phyloP scores from a whole-genome alignment of 192 early-diverging fungal species.

The Glomus cerebriforme region DNA sequence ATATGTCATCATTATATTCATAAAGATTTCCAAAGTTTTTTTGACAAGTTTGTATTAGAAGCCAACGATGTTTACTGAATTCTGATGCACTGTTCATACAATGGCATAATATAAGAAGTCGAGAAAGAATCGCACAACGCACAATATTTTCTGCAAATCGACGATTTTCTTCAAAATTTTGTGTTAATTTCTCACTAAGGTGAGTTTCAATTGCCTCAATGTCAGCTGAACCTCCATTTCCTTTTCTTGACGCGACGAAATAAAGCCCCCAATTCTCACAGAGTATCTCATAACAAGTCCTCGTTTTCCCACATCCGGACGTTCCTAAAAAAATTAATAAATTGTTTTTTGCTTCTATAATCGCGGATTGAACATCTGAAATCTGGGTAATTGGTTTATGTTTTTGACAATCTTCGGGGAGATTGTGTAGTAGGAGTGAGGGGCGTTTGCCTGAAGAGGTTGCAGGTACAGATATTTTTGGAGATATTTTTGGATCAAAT shows the following conservation, averaged over 20 bases:
- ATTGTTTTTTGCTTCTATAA: slow-evolving; percentile 11
- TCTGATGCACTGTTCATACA: background rate
- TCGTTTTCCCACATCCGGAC: slow-evolving; percentile 12
- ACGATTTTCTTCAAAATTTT: background rate
- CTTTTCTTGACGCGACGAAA: background rate
- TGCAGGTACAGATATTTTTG: background rate
- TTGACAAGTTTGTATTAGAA: slow-evolving; percentile 6
- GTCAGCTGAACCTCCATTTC: slow-evolving; percentile 7
- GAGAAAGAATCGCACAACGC: slow-evolving; percentile 15
- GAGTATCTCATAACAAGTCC: slow-evolving; percentile 19
- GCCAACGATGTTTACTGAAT: slow-evolving; percentile 11
- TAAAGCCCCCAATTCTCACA: slow-evolving; percentile 13
- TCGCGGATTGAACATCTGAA: background rate
- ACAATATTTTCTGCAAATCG: background rate
- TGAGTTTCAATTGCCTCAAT: background rate
- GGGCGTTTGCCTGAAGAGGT: background rate
- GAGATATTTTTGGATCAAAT: background rate
- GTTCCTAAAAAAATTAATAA: slow-evolving; percentile 6
- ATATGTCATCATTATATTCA: slow-evolving; percentile 1
- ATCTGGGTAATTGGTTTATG: background rate
- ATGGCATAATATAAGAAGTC: slow-evolving; percentile 2
- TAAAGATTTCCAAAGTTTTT: background rate
- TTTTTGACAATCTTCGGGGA: background rate
- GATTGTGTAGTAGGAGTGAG: slow-evolving; percentile 18
- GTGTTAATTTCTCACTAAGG: background rate